A percentile compares a stretch with the other conserved stretches of the same genome.
Conservation (phyloP, 2,329 filamentous ascomycete species). For the Ophiostoma triangulosporum region DNA sequence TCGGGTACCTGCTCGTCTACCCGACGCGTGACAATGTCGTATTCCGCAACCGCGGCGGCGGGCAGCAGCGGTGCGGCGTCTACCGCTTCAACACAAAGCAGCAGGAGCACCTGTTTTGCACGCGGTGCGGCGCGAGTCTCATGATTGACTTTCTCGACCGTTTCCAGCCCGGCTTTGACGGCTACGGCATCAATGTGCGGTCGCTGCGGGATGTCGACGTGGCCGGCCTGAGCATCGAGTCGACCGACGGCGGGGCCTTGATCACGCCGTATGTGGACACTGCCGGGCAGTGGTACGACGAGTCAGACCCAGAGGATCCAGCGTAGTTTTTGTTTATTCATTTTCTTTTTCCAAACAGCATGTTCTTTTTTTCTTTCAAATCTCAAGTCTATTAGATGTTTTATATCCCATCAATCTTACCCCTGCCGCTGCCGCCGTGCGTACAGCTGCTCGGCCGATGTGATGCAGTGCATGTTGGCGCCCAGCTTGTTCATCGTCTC, state of each 20-base stretch:
- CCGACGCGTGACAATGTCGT: constrained; percentile 25
- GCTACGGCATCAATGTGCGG: constrained; percentile 26
- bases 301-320: constrained; percentile 11
- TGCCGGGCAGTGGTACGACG: constrained; percentile 22
- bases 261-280: constrained; percentile 24
- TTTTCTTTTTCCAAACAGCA: too few relatives aligned
- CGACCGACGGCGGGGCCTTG: constrained; percentile 24
- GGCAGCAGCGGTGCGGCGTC: constrained; percentile 21
- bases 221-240: constrained; percentile 23
- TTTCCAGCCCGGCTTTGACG: constrained; percentile 15
- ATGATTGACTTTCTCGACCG: constrained; percentile 30
- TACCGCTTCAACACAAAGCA: constrained; percentile 35
- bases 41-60: constrained; percentile 25
- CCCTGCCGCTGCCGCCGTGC: constrained; percentile 22
- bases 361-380: background rate
- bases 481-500: constrained; percentile 93
- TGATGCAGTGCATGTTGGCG: constrained; percentile 80
- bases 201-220: constrained; percentile 29
- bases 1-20: constrained; percentile 38
- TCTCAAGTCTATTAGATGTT: too few relatives aligned
- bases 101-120: constrained; percentile 36
- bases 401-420: too few relatives aligned
- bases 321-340: background rate
- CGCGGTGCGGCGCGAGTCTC: constrained; percentile 31
- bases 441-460: constrained; percentile 61